Conservation (phyloP, 2,329 filamentous ascomycete species). For the Chaetomiaceae sp. region DNA sequence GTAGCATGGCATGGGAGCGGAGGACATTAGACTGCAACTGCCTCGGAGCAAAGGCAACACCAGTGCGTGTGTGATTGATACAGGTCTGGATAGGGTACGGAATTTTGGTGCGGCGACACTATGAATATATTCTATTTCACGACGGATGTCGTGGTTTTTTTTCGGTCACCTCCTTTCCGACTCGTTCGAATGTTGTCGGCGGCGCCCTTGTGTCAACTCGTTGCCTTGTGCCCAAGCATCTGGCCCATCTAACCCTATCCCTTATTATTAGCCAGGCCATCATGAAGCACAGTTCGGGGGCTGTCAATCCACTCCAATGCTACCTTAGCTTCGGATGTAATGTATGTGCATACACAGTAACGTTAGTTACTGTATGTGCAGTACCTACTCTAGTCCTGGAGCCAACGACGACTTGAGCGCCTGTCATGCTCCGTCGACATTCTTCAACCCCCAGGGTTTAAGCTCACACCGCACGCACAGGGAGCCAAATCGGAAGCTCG, state of each 20-base stretch:
- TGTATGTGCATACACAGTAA: no score
- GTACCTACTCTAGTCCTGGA: no score
- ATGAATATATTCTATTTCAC: conserved; percentile 2
- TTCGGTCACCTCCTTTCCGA: not conserved
- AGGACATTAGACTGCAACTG: not conserved
- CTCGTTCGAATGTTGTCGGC: not conserved
- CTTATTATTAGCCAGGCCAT: no score
- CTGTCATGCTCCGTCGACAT: no score
- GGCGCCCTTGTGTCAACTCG: no score
- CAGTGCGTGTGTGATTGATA: not conserved
- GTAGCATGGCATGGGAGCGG: not conserved
- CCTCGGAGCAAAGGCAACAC: not conserved
- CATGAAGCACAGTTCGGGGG: no score
- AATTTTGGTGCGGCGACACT: not conserved
- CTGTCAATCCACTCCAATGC: no score
- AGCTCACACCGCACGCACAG: not conserved
- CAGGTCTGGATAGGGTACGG: not conserved
- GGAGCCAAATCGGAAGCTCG: not conserved
- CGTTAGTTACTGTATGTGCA: no score
- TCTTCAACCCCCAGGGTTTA: not conserved
- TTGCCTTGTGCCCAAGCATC: no score
- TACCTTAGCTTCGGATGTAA: no score
- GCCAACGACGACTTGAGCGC: no score
- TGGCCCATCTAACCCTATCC: no score
- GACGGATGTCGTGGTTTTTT: not conserved